Evolutionary conservation across 345 rosid genomes (phyloP).

Genomic region (Dipteronia sinensis): DNA sequence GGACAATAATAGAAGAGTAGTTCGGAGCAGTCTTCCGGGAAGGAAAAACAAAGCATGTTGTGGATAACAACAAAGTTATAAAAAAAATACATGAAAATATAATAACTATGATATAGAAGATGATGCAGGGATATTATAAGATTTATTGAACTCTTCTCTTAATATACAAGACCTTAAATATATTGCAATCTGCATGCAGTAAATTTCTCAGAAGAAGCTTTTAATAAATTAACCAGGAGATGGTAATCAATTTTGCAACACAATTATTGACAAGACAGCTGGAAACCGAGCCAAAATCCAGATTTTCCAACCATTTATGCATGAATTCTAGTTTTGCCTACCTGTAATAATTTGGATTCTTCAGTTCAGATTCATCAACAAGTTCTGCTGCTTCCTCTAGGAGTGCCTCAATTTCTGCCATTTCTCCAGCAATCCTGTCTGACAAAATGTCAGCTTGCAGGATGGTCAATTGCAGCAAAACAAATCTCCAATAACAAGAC

Average conservation of each 20-base stretch:
- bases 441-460: conserved; percentile 62
- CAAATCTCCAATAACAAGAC: conserved; percentile 92
- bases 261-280: not conserved
- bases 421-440: conserved; percentile 55
- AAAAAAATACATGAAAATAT: not conserved
- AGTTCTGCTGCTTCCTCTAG: conserved; percentile 98
- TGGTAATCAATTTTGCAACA: not conserved
- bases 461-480: conserved; percentile 72
- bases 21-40: not conserved
- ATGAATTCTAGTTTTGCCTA: conserved; percentile 18
- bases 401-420: conserved; percentile 80
- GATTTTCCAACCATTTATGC: not conserved
- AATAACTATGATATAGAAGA: not conserved
- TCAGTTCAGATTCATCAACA: conserved; percentile 74
- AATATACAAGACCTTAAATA: not conserved
- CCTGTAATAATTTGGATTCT: conserved; percentile 89
- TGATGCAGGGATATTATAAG: not conserved
- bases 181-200: not conserved
- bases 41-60: not conserved
- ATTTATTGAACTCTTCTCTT: not conserved
- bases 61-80: not conserved
- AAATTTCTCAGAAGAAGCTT: not conserved
- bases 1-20: not conserved
- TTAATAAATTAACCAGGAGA: not conserved
- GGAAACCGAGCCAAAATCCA: not conserved